Evolutionary conservation across 345 rosid genomes (phyloP).

Genomic region (Brassica nigra): DNA sequence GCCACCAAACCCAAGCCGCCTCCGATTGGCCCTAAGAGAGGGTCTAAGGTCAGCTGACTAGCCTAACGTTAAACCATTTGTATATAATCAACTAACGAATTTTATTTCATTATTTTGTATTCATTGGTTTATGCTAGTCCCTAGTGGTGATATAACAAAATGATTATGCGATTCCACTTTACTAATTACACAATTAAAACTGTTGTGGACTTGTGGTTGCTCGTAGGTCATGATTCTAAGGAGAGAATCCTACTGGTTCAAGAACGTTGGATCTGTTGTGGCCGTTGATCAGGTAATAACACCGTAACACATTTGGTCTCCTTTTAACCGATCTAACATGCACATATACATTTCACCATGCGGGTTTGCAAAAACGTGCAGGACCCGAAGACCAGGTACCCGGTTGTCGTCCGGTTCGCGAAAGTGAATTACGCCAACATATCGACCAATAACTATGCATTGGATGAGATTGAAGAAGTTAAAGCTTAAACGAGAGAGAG

Average conservation of each 20-base stretch:
- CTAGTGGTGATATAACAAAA: too few relatives aligned
- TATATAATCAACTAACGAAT: too few relatives aligned
- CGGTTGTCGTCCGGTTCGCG: conserved; percentile 87
- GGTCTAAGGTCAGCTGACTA: conserved; percentile 61
- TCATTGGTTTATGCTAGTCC: too few relatives aligned
- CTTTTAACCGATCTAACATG: neutral
- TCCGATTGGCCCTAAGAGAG: conserved; percentile 94
- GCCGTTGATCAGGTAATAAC: conserved; percentile 77
- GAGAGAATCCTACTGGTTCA: conserved; percentile 93
- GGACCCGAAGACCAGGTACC: conserved; percentile 82
- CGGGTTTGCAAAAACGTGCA: conserved; percentile 32
- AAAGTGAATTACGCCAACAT: conserved; percentile 87
- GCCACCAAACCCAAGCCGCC: conserved; percentile 74
- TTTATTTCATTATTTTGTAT: too few relatives aligned
- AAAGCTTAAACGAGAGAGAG: conserved; percentile 48
- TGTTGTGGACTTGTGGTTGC: neutral
- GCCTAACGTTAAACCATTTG: too few relatives aligned
- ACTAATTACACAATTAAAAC: too few relatives aligned
- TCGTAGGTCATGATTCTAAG: conserved; percentile 79
- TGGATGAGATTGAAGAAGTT: conserved; percentile 83
- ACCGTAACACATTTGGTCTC: neutral
- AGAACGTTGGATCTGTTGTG: conserved; percentile 75
- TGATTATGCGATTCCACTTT: too few relatives aligned
- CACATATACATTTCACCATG: neutral
- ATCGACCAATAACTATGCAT: conserved; percentile 91